Evolutionary conservation across 2,329 filamentous ascomycete genomes (phyloP).

Genomic region (Claviceps lovelessii): DNA sequence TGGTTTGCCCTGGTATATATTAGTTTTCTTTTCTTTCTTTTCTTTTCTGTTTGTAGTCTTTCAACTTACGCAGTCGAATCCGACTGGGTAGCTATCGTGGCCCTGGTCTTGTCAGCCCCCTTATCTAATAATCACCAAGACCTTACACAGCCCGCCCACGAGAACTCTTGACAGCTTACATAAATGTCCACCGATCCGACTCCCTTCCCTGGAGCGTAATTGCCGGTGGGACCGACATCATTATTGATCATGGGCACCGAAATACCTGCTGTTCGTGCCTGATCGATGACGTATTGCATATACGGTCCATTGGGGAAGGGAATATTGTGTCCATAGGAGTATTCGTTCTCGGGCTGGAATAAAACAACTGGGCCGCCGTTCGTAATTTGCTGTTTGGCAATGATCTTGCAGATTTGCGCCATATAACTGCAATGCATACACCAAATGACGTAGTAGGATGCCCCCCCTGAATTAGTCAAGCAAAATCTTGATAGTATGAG

Average conservation of each 20-base stretch:
- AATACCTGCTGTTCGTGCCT: conserved; percentile 53
- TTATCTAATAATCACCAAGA: background rate
- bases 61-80: conserved; percentile 26
- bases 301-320: conserved; percentile 53
- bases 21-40: background rate
- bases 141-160: background rate
- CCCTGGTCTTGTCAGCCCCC: conserved; percentile 8
- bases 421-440: conserved; percentile 34
- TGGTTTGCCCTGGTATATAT: conserved; percentile 18
- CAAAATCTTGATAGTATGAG: background rate
- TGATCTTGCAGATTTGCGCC: conserved; percentile 44
- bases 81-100: conserved; percentile 27
- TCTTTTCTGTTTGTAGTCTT: background rate
- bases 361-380: conserved; percentile 70
- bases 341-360: conserved; percentile 73
- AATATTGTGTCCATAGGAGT: conserved; percentile 37
- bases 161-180: conserved; percentile 10
- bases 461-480: background rate
- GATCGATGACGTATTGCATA: conserved; percentile 55
- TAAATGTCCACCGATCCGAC: conserved; percentile 45
- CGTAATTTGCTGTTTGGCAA: conserved; percentile 66
- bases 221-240: conserved; percentile 46
- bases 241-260: conserved; percentile 64
- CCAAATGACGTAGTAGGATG: background rate
- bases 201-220: conserved; percentile 50